Conservation (phyloP, 2,329 filamentous ascomycete genomes). For the Xylaria sp. region DNA sequence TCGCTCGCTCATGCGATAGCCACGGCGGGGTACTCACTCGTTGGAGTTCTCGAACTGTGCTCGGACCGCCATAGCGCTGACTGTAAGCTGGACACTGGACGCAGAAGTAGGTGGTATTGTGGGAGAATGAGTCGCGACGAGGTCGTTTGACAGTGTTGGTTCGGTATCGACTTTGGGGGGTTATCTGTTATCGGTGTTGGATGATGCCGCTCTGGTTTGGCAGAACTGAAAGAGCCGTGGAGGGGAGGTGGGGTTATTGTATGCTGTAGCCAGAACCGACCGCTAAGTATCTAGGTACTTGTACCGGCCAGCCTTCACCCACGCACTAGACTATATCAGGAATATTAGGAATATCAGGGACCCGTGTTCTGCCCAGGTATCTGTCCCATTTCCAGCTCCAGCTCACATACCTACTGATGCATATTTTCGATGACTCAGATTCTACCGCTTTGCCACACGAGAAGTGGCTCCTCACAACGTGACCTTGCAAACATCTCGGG, state of each 20-base stretch:
- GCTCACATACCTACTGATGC: background rate
- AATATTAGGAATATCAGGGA: no score
- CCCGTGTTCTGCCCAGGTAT: no score
- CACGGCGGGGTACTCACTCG: conserved; percentile 66
- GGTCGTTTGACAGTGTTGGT: background rate
- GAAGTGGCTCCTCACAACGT: background rate
- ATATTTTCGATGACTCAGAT: conserved; percentile 17
- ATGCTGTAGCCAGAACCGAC: no score
- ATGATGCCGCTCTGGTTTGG: background rate
- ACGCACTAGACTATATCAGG: no score
- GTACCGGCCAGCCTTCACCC: no score
- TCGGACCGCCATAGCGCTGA: conserved; percentile 65
- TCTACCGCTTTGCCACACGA: conserved; percentile 15
- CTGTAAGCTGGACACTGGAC: conserved; percentile 30
- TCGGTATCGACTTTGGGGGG: background rate
- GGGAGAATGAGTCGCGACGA: background rate
- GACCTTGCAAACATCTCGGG: background rate
- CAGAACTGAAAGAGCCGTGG: no score
- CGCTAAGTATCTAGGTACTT: no score
- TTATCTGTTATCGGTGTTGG: background rate
- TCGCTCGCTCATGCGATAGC: conserved; percentile 14
- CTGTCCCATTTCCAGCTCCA: background rate
- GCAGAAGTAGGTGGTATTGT: conserved; percentile 29
- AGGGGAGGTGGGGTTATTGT: no score
- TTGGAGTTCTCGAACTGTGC: conserved; percentile 89